Evolutionary conservation across 495 filamentous ascomycete species (phyloP).

Genomic region (Parathielavia appendiculata): DNA sequence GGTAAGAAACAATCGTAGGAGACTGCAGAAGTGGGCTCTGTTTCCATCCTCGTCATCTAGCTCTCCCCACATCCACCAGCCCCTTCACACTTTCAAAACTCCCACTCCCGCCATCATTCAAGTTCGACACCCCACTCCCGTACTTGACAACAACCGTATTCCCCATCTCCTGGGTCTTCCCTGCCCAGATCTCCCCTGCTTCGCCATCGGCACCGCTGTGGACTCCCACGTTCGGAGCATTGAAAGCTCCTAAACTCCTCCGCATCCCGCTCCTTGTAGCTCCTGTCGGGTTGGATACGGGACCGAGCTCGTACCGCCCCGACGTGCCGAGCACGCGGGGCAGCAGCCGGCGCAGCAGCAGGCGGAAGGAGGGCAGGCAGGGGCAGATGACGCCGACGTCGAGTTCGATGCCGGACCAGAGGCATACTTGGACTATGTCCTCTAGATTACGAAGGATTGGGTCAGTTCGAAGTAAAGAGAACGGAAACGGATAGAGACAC

Average conservation of each 20-base stretch:
- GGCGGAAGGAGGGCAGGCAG: constrained; percentile 29
- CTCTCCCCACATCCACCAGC: constrained; percentile 11
- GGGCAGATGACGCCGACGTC: constrained; percentile 33
- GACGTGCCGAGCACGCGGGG: constrained; percentile 19
- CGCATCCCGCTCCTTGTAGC: background rate
- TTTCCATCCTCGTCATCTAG: background rate
- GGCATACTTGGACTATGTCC: constrained; percentile 26
- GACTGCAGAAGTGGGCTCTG: no score
- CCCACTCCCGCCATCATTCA: constrained; percentile 13
- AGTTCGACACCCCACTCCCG: constrained; percentile 2
- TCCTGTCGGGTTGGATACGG: background rate
- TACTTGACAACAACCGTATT: constrained; percentile 3
- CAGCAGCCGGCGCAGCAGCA: constrained; percentile 24
- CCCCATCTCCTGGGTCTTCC: background rate
- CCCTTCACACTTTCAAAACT: constrained; percentile 17
- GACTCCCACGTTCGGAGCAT: no score
- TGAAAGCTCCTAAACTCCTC: background rate
- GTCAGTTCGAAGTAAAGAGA: background rate
- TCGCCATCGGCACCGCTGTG: no score
- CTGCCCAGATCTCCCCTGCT: background rate
- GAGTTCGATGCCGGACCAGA: constrained; percentile 33
- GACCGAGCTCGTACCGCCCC: constrained; percentile 20
- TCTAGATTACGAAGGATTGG: constrained; percentile 10
- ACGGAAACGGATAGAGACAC: no score
- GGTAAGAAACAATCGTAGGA: no score